phyloP scores from a whole-genome alignment of 164 flowering plant genomes.

The Nelumbo lutea region DNA sequence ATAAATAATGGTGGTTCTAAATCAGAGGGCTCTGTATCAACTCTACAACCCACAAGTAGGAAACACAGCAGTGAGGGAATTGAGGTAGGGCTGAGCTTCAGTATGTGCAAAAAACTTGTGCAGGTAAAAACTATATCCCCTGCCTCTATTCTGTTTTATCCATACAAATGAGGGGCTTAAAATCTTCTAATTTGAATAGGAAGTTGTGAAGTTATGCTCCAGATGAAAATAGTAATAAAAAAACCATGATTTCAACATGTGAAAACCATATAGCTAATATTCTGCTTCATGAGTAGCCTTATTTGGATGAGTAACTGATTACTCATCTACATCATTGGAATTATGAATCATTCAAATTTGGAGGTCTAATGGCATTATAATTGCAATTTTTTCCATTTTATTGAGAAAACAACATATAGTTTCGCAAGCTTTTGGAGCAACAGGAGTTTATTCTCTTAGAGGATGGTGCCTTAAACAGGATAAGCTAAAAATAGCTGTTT shows the following conservation, averaged over 20 bases:
- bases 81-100: slow-evolving; percentile 69
- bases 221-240: background rate
- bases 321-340: background rate
- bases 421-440: too few relatives aligned
- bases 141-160: background rate
- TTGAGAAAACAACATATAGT: too few relatives aligned
- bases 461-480: too few relatives aligned
- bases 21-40: slow-evolving; percentile 18
- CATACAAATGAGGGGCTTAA: too few relatives aligned
- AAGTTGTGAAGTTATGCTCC: slow-evolving; percentile 1
- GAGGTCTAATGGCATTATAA: too few relatives aligned
- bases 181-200: background rate
- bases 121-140: slow-evolving; percentile 40
- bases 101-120: slow-evolving; percentile 71
- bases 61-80: slow-evolving; percentile 27
- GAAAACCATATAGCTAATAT: background rate
- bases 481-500: too few relatives aligned
- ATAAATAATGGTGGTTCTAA: slow-evolving; percentile 22
- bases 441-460: too few relatives aligned
- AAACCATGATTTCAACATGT: background rate
- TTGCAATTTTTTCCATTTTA: too few relatives aligned
- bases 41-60: slow-evolving; percentile 21
- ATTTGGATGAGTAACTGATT: background rate
- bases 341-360: background rate
- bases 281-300: background rate